Base-by-base conservation (phyloP, 352 stramenopile genomes). In the Phytophthora constricta region DNA sequence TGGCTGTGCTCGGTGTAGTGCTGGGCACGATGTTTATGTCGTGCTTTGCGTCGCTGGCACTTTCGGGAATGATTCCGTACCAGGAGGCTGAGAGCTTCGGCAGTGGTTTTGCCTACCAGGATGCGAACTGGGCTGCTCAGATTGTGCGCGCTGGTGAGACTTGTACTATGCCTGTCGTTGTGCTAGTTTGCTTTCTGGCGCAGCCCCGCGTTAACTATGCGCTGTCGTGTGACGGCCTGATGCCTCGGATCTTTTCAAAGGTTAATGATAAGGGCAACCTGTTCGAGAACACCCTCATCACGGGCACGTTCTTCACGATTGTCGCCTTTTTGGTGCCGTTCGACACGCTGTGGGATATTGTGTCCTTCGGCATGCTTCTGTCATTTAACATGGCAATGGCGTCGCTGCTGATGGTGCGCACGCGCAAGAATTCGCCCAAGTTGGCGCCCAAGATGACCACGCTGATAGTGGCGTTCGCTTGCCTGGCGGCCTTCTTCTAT, bases 171-270 rank as follows among this genome's bases (percentile, higher is more conserved):
- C 96, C 96, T 4, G 79, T n/a, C n/a, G n/a, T n/a, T n/a, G n/a
- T n/a, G n/a, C n/a, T n/a, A n/a, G n/a, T n/a, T n/a, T n/a, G 83
- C 46, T 93, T 98, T 60, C 70, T 98, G 10, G 93, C 93, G 45
- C 96, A 98, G 68, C 95, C 94, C 19, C 86, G 93, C 51, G 72
- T 98, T 33, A 96, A 98, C 72, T 98, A 95, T 72, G 92, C 93
- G 19, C 85, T 98, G 66, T 84, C 93, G 20, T 92, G 89, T 42
- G 97, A 99, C 67, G 96, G 96, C 9, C 79, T 99, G 5, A 80
- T 98, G 67, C 95, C 96, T 22, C 69, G 77, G 49, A 87, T 98
- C 50, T 98, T 99, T 79, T 76, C 83, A 50, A 88, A 90, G 58
- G 82, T 95, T 16, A 81, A 96, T 59, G 64, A 76, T 48, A 91